phyloP scores from a whole-genome alignment of 352 stramenopile genomes.

The Thalassiosira exigua region DNA sequence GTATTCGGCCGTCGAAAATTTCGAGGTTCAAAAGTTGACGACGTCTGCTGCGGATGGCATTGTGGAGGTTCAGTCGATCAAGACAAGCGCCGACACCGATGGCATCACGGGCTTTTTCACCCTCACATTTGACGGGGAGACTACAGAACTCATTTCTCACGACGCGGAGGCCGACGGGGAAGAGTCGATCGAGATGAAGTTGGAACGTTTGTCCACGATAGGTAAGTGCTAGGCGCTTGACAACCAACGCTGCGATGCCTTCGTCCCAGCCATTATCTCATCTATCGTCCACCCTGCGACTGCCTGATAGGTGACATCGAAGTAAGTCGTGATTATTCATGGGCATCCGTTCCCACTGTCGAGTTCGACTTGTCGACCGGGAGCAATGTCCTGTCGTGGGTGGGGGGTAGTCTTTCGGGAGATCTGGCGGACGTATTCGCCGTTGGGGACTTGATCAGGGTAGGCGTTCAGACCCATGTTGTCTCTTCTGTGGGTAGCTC shows the following conservation, averaged over 20 bases:
- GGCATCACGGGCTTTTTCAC: conserved; percentile 91
- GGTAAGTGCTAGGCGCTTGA: too few species aligned
- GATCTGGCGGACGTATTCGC: conserved; percentile 47
- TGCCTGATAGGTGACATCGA: conserved; percentile 81
- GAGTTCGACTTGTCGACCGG: conserved; percentile 53
- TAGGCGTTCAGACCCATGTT: conserved; percentile 58
- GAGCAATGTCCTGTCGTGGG: conserved; percentile 49
- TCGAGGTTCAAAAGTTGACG: conserved; percentile 86
- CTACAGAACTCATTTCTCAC: conserved; percentile 87
- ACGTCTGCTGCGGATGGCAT: conserved; percentile 80
- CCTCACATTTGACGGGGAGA: conserved; percentile 89
- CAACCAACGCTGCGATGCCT: too few species aligned
- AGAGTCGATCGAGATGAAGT: conserved; percentile 67
- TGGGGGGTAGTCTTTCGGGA: conserved; percentile 39
- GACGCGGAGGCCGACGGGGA: conserved; percentile 86
- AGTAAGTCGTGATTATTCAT: conserved; percentile 72
- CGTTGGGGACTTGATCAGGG: conserved; percentile 74
- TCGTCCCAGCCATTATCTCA: too few species aligned
- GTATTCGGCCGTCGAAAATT: conserved; percentile 63
- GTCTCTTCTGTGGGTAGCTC: conserved; percentile 44
- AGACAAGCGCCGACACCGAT: conserved; percentile 76
- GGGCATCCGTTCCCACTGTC: conserved; percentile 48
- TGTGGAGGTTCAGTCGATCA: conserved; percentile 83
- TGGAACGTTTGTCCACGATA: conserved; percentile 77
- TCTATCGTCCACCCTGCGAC: too few species aligned